These are phyloP conservation scores for Catharanthus roseus DNA, from an alignment of 257 asterid species.

Conservation along the genomic window DNA sequence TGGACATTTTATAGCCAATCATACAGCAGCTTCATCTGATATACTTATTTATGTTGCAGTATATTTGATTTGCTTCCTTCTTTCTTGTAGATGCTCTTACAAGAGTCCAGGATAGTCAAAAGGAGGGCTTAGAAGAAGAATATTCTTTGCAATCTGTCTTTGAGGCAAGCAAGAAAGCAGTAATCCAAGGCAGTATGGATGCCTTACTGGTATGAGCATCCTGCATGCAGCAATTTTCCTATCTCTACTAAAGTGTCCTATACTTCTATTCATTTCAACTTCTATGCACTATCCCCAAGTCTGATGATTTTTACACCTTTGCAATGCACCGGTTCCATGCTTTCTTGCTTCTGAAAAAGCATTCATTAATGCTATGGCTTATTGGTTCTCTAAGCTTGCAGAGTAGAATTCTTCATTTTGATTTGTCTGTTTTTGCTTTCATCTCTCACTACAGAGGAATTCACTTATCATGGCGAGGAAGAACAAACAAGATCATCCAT, in stretches of 20 bases:
- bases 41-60: background rate
- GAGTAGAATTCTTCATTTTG: background rate
- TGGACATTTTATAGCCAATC: background rate
- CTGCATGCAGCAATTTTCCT: background rate
- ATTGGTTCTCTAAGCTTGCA: conserved; percentile 1
- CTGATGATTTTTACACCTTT: background rate
- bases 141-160: conserved; percentile 56
- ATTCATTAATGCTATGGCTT: background rate
- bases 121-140: conserved; percentile 54
- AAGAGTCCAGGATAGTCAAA: conserved; percentile 44
- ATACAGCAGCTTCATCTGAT: background rate
- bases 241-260: background rate
- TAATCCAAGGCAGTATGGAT: conserved; percentile 74
- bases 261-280: background rate
- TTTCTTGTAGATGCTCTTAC: conserved; percentile 53
- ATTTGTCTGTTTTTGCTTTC: background rate
- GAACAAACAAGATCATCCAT: background rate
- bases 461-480: background rate
- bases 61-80: conserved; percentile 20
- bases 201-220: conserved; percentile 56
- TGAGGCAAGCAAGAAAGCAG: conserved; percentile 75
- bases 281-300: background rate
- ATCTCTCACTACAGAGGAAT: background rate
- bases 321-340: background rate
- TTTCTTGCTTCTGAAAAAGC: background rate